Evolutionary conservation across 495 filamentous ascomycete genomes (phyloP).

Genomic region (Penicillium antarcticum): DNA sequence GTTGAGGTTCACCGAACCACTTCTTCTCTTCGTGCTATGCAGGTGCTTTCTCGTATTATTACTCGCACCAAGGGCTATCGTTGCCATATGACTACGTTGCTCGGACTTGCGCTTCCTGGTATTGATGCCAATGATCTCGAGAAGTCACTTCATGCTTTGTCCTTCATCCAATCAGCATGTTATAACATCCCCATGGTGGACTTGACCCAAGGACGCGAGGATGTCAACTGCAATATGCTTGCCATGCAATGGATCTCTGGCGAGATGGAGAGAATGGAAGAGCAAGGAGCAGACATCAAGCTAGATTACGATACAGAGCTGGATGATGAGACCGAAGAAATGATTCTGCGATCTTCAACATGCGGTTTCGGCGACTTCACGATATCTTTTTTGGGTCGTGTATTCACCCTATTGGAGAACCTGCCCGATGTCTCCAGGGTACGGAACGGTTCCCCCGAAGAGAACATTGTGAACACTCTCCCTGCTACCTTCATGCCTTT

Average conservation of each 20-base stretch:
- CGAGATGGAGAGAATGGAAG: slow-evolving; percentile 91
- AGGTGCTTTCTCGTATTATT: slow-evolving; percentile 86
- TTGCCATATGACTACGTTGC: slow-evolving; percentile 88
- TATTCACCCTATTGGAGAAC: slow-evolving; percentile 94
- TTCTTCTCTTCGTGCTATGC: slow-evolving; percentile 85
- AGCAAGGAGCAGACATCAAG: slow-evolving; percentile 75
- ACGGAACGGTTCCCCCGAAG: slow-evolving; percentile 87
- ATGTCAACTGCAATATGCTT: slow-evolving; percentile 68
- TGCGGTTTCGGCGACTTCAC: slow-evolving; percentile 91
- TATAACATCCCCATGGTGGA: slow-evolving; percentile 93
- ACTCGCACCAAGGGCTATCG: slow-evolving; percentile 86
- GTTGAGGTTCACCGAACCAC: slow-evolving; percentile 97
- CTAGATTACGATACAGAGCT: slow-evolving; percentile 83
- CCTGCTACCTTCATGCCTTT: slow-evolving; percentile 89
- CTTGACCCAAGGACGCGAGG: slow-evolving; percentile 65
- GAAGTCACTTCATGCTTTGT: slow-evolving; percentile 90
- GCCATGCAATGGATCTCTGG: slow-evolving; percentile 92
- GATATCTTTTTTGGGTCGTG: slow-evolving; percentile 81
- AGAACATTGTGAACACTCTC: slow-evolving; percentile 94
- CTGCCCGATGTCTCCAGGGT: slow-evolving; percentile 85
- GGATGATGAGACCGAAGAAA: slow-evolving; percentile 79
- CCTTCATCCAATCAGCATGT: slow-evolving; percentile 90
- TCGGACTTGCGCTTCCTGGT: slow-evolving; percentile 88
- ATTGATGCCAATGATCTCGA: slow-evolving; percentile 98
- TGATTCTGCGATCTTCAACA: slow-evolving; percentile 93